These are phyloP conservation scores for Hypholoma sublateritium DNA, from an alignment of 768 basidiomycete species.

Conservation along the genomic window DNA sequence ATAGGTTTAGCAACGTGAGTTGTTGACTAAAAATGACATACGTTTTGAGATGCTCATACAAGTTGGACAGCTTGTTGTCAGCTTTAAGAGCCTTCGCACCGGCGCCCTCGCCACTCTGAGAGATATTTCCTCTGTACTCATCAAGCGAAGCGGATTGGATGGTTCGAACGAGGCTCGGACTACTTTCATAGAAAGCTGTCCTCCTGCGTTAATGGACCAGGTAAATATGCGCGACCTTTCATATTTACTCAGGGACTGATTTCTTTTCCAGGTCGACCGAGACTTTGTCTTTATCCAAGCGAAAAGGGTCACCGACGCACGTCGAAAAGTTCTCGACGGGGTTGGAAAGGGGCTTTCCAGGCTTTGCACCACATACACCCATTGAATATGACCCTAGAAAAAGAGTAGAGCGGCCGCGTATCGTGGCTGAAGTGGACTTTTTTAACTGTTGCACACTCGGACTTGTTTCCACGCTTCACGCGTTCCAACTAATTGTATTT, in stretches of 20 bases:
- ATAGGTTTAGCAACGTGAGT: constrained; percentile 73
- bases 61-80: constrained; percentile 55
- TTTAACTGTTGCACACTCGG: no score
- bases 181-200: constrained; percentile 51
- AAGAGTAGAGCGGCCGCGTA: background rate
- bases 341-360: constrained; percentile 68
- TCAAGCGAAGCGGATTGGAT: constrained; percentile 50
- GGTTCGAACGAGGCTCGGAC: constrained; percentile 53
- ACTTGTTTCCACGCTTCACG: background rate
- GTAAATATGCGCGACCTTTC: constrained; percentile 22
- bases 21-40: background rate
- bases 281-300: constrained; percentile 62
- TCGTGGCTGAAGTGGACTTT: no score
- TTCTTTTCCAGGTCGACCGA: constrained; percentile 55
- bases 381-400: background rate
- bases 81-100: constrained; percentile 61
- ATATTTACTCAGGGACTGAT: background rate
- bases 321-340: constrained; percentile 71
- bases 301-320: constrained; percentile 68
- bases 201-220: constrained; percentile 32
- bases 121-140: constrained; percentile 55
- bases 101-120: constrained; percentile 52
- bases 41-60: constrained; percentile 6
- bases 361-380: constrained; percentile 40
- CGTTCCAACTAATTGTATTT: background rate